Evolutionary conservation across 768 basidiomycete species (phyloP).

Genomic region (Boletus eberwhitei): DNA sequence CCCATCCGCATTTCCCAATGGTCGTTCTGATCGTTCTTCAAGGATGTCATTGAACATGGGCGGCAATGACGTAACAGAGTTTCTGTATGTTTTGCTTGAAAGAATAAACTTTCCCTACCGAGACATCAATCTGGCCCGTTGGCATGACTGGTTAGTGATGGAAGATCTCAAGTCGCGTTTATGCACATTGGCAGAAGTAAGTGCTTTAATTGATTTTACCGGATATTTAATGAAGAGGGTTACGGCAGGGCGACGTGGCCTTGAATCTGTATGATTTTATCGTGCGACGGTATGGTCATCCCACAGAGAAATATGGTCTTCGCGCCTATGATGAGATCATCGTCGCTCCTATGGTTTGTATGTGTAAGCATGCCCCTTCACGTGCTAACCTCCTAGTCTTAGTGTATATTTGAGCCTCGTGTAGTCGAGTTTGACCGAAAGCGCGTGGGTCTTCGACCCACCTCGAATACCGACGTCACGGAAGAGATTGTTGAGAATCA

Average conservation of each 20-base stretch:
- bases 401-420: slow-evolving; percentile 93
- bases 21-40: slow-evolving; percentile 5
- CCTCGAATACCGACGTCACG: slow-evolving; percentile 58
- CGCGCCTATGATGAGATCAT: slow-evolving; percentile 95
- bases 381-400: not conserved
- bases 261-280: slow-evolving; percentile 89
- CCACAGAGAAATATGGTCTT: slow-evolving; percentile 84
- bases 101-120: slow-evolving; percentile 87
- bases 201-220: slow-evolving; percentile 18
- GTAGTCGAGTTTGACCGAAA: slow-evolving; percentile 88
- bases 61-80: slow-evolving; percentile 93
- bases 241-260: slow-evolving; percentile 75
- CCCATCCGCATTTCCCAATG: not conserved
- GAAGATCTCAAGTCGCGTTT: slow-evolving; percentile 85
- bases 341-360: slow-evolving; percentile 83
- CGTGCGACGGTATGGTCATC: slow-evolving; percentile 69
- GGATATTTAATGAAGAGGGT: slow-evolving; percentile 2
- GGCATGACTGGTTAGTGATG: slow-evolving; percentile 88
- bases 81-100: slow-evolving; percentile 73
- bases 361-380: not conserved
- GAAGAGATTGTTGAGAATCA: slow-evolving; percentile 70
- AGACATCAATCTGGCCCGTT: slow-evolving; percentile 69
- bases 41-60: slow-evolving; percentile 85
- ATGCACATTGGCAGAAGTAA: slow-evolving; percentile 85
- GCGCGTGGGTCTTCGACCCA: slow-evolving; percentile 44